Conservation (phyloP, 352 stramenopile species). For the Globisporangium orthogonon region DNA sequence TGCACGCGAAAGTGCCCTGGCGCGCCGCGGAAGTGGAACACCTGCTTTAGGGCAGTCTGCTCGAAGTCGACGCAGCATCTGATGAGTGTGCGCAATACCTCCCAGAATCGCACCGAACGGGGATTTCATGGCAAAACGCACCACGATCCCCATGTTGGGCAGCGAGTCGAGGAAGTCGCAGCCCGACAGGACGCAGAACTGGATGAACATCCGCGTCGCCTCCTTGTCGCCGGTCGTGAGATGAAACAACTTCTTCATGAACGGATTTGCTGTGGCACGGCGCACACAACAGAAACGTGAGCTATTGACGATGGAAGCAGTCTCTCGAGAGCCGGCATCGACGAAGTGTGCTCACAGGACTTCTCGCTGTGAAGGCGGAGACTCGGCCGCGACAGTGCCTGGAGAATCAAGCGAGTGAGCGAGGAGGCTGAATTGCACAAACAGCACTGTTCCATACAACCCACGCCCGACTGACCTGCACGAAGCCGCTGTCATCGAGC, state of each 20-base stretch:
- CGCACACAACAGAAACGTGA: background rate
- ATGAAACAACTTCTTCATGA: constrained; percentile 59
- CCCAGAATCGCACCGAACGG: background rate
- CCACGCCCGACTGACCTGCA: constrained; percentile 22
- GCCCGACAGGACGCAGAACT: constrained; percentile 63
- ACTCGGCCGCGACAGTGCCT: constrained; percentile 50
- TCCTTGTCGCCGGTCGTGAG: constrained; percentile 25
- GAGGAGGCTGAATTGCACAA: background rate
- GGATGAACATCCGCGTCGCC: constrained; percentile 72
- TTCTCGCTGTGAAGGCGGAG: constrained; percentile 36
- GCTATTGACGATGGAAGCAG: background rate
- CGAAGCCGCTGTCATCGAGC: constrained; percentile 52
- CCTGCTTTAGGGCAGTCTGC: constrained; percentile 68
- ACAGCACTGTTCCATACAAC: background rate
- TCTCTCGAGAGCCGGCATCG: background rate
- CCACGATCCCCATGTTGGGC: constrained; percentile 66
- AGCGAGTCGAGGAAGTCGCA: constrained; percentile 77
- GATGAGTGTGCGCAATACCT: background rate
- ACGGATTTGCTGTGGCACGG: constrained; percentile 29
- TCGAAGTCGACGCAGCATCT: background rate
- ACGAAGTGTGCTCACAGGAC: constrained; percentile 18
- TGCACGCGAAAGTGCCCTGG: constrained; percentile 47
- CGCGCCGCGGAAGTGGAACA: constrained; percentile 65
- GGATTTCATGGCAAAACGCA: constrained; percentile 15
- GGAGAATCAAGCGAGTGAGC: background rate